Evolutionary conservation across 2,329 filamentous ascomycete species (phyloP), one percentile per base, ranked within the genome.

Genomic region (Alternaria alternata): DNA sequence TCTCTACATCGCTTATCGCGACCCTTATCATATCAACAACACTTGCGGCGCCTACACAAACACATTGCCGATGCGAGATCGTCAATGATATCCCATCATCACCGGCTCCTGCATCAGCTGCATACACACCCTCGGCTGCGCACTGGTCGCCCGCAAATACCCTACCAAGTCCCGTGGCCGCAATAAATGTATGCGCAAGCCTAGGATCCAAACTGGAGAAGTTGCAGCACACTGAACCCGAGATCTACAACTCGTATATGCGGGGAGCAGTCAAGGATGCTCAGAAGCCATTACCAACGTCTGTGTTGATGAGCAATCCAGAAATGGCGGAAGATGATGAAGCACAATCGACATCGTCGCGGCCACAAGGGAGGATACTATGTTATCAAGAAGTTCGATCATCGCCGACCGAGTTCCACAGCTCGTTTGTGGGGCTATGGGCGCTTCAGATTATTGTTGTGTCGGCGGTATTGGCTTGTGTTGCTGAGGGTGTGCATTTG

Each of bases 11-110:
- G 51, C 58, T 69, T 16, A 41, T 66, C 39, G 51, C 59, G 56
- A 59, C 63, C 24, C 20, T 63, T 5, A 30, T 59, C 22, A 34
- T 59, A 30, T 44, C 42, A 38, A 47, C 41, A 63, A 36, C 47
- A 68, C 49, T 63, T 61, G 36, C 75, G 22, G 62, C 65, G 12
- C 66, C 71, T 42, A 68, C 73, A 47, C 63, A 67, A 47, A 70
- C 71, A 22, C 69, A 70, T 49, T 77, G 75, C 64, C 72, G 69
- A 51, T 77, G 75, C 61, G 62, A 66, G 36, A 62, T 76, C 39
- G 59, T 71, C 43, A 61, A 62, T 20, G 55, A 67, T 14, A n/a
- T 49, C 30, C 46, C 46, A 7, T 38, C 46, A 5, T 49, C 46
- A 36, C 22, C 6, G 48, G 42, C 52, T 16, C 49, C 61, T 57